Evolutionary conservation across 176 grass and related monocot genomes (phyloP).

Genomic region (Oryza glumipatula): DNA sequence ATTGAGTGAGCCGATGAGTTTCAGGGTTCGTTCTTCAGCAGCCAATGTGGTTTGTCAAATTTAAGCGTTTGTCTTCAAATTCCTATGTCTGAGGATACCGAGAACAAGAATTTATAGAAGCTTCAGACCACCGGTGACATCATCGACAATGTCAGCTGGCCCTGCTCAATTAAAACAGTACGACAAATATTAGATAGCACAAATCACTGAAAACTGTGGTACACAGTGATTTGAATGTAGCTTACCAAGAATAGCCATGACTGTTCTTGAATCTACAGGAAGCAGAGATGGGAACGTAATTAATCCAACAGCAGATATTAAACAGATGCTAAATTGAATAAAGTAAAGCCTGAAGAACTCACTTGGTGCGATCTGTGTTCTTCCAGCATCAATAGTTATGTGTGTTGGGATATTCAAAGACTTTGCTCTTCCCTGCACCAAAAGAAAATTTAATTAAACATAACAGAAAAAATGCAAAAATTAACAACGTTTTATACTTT

Average conservation of each 20-base stretch:
- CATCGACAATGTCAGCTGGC: slow-evolving; percentile 78
- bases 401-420: slow-evolving; percentile 87
- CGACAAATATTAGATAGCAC: not conserved
- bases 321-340: not conserved
- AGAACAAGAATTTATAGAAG: slow-evolving; percentile 48
- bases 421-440: slow-evolving; percentile 80
- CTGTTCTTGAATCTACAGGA: slow-evolving; percentile 83
- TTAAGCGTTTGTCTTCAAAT: not conserved
- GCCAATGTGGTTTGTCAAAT: slow-evolving; percentile 1
- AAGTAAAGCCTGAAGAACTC: slow-evolving; percentile 34
- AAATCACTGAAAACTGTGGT: slow-evolving; percentile 10
- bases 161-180: slow-evolving; percentile 46
- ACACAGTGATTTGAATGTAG: not conserved
- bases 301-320: slow-evolving; percentile 9
- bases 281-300: not conserved
- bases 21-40: slow-evolving; percentile 27
- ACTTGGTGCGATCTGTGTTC: slow-evolving; percentile 99
- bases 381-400: slow-evolving; percentile 92
- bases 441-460: not conserved
- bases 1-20: not conserved
- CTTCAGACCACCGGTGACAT: slow-evolving; percentile 82
- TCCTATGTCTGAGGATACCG: not conserved
- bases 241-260: slow-evolving; percentile 88
- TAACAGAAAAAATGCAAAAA: not conserved
- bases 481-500: not conserved